phyloP scores from a whole-genome alignment of 1,139 yeast species.

The Geotrichum phurueaensis region DNA sequence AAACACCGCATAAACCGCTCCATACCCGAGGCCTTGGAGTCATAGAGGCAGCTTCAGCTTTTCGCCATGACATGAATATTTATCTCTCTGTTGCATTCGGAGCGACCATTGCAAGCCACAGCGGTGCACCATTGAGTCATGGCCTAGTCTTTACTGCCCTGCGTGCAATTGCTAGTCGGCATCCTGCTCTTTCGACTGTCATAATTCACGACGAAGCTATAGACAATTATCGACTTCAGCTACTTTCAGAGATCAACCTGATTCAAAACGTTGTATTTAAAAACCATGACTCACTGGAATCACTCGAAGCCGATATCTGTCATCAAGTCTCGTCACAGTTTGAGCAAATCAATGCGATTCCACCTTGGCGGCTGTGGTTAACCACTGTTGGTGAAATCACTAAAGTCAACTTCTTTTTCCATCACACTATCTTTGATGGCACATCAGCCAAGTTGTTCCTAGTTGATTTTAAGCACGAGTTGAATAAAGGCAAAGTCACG shows the following conservation, averaged over 20 bases:
- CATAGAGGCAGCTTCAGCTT: neutral
- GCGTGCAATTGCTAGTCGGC: neutral
- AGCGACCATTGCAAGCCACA: neutral
- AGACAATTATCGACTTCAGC: neutral
- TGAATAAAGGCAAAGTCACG: neutral
- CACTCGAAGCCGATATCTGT: neutral
- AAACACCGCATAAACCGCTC: neutral
- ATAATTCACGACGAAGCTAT: neutral
- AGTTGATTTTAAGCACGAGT: neutral
- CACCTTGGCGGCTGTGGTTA: constrained; percentile 2
- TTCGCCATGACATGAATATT: neutral
- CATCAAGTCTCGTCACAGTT: neutral
- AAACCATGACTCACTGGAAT: neutral
- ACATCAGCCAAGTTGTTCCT: neutral
- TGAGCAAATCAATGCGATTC: neutral
- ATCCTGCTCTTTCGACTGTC: neutral
- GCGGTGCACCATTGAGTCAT: neutral
- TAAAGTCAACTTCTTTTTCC: neutral
- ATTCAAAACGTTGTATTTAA: neutral
- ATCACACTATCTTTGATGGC: neutral
- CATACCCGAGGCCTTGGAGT: neutral
- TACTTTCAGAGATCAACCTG: neutral
- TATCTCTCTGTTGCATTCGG: neutral
- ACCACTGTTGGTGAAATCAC: neutral
- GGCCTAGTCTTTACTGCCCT: neutral